Conservation (phyloP, 2,329 filamentous ascomycete species). For the Uncinocarpus reesii region DNA sequence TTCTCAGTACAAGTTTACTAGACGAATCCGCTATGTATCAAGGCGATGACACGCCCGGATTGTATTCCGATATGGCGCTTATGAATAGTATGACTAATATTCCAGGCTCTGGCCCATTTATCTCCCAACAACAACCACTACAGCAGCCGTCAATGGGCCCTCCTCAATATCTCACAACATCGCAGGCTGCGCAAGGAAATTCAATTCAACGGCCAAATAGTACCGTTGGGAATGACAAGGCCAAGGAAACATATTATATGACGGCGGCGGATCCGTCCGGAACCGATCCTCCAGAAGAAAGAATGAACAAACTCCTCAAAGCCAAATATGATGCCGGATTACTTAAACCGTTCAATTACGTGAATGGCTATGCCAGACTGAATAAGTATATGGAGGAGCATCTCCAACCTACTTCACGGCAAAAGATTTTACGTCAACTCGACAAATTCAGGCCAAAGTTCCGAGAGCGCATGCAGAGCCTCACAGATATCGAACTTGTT, state of each 20-base stretch:
- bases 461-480: slow-evolving; percentile 78
- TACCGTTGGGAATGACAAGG: slow-evolving; percentile 55
- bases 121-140: slow-evolving; percentile 30
- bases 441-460: slow-evolving; percentile 94
- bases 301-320: slow-evolving; percentile 86
- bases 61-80: slow-evolving; percentile 51
- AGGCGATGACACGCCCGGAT: slow-evolving; percentile 52
- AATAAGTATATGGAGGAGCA: slow-evolving; percentile 87
- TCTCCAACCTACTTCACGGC: slow-evolving; percentile 68
- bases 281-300: slow-evolving; percentile 74
- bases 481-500: slow-evolving; percentile 90
- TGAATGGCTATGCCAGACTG: slow-evolving; percentile 84
- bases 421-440: slow-evolving; percentile 83
- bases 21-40: slow-evolving; percentile 67
- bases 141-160: slow-evolving; percentile 25
- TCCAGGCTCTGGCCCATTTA: slow-evolving; percentile 22
- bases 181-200: slow-evolving; percentile 35
- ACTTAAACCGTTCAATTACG: slow-evolving; percentile 94
- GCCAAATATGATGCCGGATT: slow-evolving; percentile 95
- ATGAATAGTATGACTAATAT: slow-evolving; percentile 34
- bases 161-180: slow-evolving; percentile 19
- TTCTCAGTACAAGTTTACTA: slow-evolving; percentile 80
- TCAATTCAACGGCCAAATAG: slow-evolving; percentile 53
- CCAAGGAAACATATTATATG: slow-evolving; percentile 78
- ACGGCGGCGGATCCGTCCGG: slow-evolving; percentile 92